Conservation (phyloP, 2,329 filamentous ascomycete species). For the Eurotiales sp. region DNA sequence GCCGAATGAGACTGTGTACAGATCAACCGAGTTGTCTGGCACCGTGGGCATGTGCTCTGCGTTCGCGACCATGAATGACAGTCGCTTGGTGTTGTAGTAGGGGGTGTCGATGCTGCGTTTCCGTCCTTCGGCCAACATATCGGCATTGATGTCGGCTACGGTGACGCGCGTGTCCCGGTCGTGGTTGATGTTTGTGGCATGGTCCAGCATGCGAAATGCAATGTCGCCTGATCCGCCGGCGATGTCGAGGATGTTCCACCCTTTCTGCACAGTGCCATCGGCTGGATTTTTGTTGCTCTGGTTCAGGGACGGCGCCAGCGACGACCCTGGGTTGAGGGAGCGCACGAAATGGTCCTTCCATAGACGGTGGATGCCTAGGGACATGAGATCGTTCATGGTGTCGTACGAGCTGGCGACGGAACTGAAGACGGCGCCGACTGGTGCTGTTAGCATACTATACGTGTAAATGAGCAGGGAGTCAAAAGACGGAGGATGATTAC, state of each 20-base stretch:
- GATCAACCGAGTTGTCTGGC: slow-evolving; percentile 69
- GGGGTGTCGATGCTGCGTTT: slow-evolving; percentile 67
- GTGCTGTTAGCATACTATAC: not conserved
- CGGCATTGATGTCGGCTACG: slow-evolving; percentile 91
- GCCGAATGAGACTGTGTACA: slow-evolving; percentile 97
- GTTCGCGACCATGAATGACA: slow-evolving; percentile 84
- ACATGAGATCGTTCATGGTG: slow-evolving; percentile 99
- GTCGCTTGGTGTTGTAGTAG: slow-evolving; percentile 52
- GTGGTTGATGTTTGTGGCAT: slow-evolving; percentile 74
- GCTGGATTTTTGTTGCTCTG: slow-evolving; percentile 19
- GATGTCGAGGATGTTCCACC: slow-evolving; percentile 83
- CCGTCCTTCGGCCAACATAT: slow-evolving; percentile 86
- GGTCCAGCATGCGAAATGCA: slow-evolving; percentile 90
- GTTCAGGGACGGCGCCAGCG: slow-evolving; percentile 28
- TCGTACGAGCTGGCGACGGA: slow-evolving; percentile 94
- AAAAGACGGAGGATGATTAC: slow-evolving; percentile 38
- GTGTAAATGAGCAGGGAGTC: not conserved
- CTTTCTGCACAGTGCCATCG: slow-evolving; percentile 38
- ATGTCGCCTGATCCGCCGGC: slow-evolving; percentile 97
- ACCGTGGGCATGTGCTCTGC: slow-evolving; percentile 70
- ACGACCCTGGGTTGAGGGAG: slow-evolving; percentile 75
- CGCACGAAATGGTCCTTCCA: slow-evolving; percentile 98
- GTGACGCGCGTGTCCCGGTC: slow-evolving; percentile 80
- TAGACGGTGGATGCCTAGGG: slow-evolving; percentile 88
- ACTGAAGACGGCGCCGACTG: slow-evolving; percentile 85